Base-by-base conservation (phyloP, 1,139 yeast genomes). In the Saccharomyces pastorianus region DNA sequence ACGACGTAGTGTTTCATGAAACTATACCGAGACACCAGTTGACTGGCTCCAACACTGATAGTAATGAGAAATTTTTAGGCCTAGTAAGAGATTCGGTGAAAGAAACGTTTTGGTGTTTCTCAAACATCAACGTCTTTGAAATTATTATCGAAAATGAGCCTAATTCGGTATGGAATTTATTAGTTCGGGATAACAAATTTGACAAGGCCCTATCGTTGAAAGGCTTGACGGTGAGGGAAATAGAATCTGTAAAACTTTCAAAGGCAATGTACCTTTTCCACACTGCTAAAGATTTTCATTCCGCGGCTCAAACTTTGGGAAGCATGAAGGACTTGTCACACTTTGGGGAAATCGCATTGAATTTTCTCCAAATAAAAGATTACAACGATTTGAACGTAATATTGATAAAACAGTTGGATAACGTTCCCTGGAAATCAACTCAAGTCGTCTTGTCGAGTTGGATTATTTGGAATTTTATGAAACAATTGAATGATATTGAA, bases 111-210 rank as follows among this genome's bases (percentile, higher is more conserved):
- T 85, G 93, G 93, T 69, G 82, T 2, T 82, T 71, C 60, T 77
- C 87, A 0, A 66, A 71, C 26, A 62, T 68, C 2, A 73, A 69
- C 49, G 78, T 88, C 9, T 84, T 77, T 63, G 96, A 95, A 66
- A 71, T 95, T 8, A 76, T 88, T 3, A 74, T 88, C 8, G 78
- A 76, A 32, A 79, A 86, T 61, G 98, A 93, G 66, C 76, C 83
- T 6, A 73, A 78, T 5, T 85, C 88, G 26, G 84, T 90, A 3
- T 89, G 97, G 96, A 80, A 79, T 58, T 77, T 85, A 6, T 77
- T 88, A 66, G 76, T 86, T 55, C 81, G 79, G 47, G 76, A 80
- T 64, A 79, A 81, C 1, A 76, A 80, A 55, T 91, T 77, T 68
- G 87, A 84, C 17, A 82, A 82, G 53, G 97, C 98, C 0, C 71